phyloP scores from a whole-genome alignment of 169 alveolate species.

The Cryptosporidium ryanae region DNA sequence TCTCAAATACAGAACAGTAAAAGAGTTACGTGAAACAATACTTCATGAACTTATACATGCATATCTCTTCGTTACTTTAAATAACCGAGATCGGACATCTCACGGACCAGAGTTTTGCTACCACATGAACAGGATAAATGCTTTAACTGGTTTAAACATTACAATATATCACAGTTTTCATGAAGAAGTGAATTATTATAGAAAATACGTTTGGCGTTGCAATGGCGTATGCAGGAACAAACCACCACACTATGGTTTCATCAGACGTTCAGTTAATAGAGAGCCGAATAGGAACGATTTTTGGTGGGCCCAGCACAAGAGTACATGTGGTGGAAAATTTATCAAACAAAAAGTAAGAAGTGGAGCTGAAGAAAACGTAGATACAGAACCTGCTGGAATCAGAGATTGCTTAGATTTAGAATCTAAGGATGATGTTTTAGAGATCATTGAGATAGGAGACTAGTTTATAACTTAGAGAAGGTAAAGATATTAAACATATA shows the following conservation, averaged over 20 bases:
- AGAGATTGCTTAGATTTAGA: neutral
- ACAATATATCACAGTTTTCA: constrained; percentile 91
- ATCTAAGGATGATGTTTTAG: constrained; percentile 11
- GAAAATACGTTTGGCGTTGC: constrained; percentile 94
- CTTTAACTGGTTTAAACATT: constrained; percentile 89
- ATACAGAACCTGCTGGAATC: too few relatives aligned
- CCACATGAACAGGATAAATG: constrained; percentile 90
- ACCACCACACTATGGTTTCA: constrained; percentile 93
- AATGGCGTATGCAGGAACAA: constrained; percentile 90
- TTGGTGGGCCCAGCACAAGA: constrained; percentile 48
- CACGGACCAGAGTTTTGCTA: constrained; percentile 91
- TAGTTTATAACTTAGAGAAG: neutral
- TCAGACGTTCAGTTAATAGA: constrained; percentile 89
- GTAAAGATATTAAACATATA: neutral
- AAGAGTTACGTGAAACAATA: constrained; percentile 92
- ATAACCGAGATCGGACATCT: constrained; percentile 83
- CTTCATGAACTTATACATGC: constrained; percentile 98
- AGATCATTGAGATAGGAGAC: constrained; percentile 52
- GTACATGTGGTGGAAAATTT: constrained; percentile 61
- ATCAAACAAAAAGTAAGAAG: neutral
- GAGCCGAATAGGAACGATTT: constrained; percentile 28
- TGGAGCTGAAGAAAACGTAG: neutral
- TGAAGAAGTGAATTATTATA: constrained; percentile 91
- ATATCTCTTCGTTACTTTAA: constrained; percentile 86
- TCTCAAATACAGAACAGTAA: constrained; percentile 88